Evolutionary conservation across 441 rosid genomes (phyloP).

Genomic region (Biscutella laevigata): DNA sequence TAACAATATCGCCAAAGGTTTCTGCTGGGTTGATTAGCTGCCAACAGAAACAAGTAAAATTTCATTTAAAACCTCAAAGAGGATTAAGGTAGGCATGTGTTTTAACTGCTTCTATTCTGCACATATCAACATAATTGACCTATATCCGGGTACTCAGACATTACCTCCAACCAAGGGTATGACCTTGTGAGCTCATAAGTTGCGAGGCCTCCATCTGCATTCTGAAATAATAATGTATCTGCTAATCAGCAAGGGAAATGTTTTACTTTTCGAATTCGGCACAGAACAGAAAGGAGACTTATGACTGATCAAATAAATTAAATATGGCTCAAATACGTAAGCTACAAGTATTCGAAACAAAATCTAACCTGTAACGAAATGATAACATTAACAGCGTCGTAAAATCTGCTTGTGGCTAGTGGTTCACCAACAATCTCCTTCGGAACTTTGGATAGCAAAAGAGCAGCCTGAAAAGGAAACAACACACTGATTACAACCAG

Average conservation of each 20-base stretch:
- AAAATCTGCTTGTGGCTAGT: slow-evolving; percentile 43
- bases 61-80: slow-evolving; percentile 4
- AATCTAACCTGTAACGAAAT: slow-evolving; percentile 74
- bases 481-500: slow-evolving; percentile 15
- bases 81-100: neutral
- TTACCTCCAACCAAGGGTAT: slow-evolving; percentile 93
- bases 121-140: too few species aligned
- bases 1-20: slow-evolving; percentile 95
- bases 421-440: slow-evolving; percentile 70
- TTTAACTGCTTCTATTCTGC: too few species aligned
- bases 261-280: neutral
- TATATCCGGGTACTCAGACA: neutral
- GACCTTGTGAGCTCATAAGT: slow-evolving; percentile 83
- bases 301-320: neutral
- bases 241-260: slow-evolving; percentile 1
- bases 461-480: slow-evolving; percentile 46
- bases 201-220: slow-evolving; percentile 72
- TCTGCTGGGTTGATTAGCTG: slow-evolving; percentile 98
- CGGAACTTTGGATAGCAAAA: slow-evolving; percentile 61
- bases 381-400: slow-evolving; percentile 80
- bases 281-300: neutral
- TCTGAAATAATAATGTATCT: slow-evolving; percentile 37
- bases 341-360: slow-evolving; percentile 2
- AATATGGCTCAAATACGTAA: neutral
- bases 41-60: slow-evolving; percentile 18